Percentiles rank a stretch among this genome's conserved stretches.
Evolutionary conservation across 139 green algal genomes (phyloP).

Genomic region (Chlamydomonas incerta): DNA sequence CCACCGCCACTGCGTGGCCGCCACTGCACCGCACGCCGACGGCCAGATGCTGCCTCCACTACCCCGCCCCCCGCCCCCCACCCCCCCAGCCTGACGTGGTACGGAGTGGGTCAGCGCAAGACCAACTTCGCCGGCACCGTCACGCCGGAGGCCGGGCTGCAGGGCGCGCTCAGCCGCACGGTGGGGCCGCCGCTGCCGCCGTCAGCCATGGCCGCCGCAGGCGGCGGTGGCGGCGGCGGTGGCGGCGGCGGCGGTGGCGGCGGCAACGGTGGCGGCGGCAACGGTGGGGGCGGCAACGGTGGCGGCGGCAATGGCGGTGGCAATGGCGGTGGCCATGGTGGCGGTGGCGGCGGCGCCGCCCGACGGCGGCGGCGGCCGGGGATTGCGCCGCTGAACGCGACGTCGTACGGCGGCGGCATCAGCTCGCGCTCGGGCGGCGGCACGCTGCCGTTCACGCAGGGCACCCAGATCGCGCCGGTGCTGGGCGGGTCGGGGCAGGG

Average conservation of each 20-base stretch:
- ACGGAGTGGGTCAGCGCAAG: conserved; percentile 14
- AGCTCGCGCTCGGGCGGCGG: too few relatives aligned
- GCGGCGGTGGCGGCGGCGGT: neutral
- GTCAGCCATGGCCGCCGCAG: neutral
- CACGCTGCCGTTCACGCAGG: neutral
- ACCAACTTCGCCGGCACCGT: conserved; percentile 16
- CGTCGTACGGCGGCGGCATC: neutral
- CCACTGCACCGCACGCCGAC: too few relatives aligned
- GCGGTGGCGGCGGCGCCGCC: neutral
- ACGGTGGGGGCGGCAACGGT: neutral
- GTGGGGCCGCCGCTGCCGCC: conserved; percentile 20
- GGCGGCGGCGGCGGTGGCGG: neutral
- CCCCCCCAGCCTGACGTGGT: neutral
- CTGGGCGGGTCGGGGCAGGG: neutral
- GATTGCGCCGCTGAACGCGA: too few relatives aligned
- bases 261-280: neutral
- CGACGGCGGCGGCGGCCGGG: too few relatives aligned
- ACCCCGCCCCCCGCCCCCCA: too few relatives aligned
- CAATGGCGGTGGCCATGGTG: neutral
- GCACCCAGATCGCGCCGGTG: neutral
- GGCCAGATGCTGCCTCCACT: too few relatives aligned
- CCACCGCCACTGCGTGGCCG: too few relatives aligned
- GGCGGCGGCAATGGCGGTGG: neutral
- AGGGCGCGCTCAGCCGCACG: neutral
- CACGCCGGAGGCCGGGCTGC: neutral